Evolutionary conservation across 2,329 filamentous ascomycete species (phyloP), one percentile per base, ranked within the genome.

Genomic region (Colletotrichum sp.): DNA sequence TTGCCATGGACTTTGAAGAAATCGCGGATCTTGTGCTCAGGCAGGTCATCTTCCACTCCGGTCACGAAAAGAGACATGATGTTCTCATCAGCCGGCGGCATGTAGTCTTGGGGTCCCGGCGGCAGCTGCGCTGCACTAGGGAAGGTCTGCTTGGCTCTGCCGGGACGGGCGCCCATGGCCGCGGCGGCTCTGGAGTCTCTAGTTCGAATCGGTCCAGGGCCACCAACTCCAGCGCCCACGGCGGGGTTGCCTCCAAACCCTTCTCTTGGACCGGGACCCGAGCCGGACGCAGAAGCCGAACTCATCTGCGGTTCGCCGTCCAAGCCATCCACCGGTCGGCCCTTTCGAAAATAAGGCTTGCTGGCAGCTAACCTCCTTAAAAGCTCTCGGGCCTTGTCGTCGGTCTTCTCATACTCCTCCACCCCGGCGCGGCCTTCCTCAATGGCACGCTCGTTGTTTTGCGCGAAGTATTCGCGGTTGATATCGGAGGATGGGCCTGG

Each of bases 381-480:
- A 15, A 99, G 87, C 80, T 99, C 97, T 73, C 96, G 91, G 4
- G 96, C 97, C 85, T 99, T 99, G 82, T 99, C 96, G 81, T 99
- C 97, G 3, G 96, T 97, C 89, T 98, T 98, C 78, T 98, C 96
- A 82, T 98, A 99, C 79, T 95, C 96, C 82, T 99, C 97, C 10
- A 95, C 89, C 18, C 93, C 94, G 8, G 94, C 95, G 78, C 94
- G 90, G 4, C 97, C 97, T 80, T 99, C 96, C 82, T 99, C 96
- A 66, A 99, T 96, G 77, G 98, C 95, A 81, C 93, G 94, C 87
- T 99, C 96, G 85, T 99, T 96, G 83, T 99, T 97, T 83, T 99
- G 97, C 16, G 97, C 97, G 84, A 98, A 99, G 86, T 97, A 99
- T 86, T 99, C 96, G 80, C 97, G 90, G 87, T 99, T 99, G 84